phyloP scores from a whole-genome alignment of 345 rosid species.

The Ceriops tagal region DNA sequence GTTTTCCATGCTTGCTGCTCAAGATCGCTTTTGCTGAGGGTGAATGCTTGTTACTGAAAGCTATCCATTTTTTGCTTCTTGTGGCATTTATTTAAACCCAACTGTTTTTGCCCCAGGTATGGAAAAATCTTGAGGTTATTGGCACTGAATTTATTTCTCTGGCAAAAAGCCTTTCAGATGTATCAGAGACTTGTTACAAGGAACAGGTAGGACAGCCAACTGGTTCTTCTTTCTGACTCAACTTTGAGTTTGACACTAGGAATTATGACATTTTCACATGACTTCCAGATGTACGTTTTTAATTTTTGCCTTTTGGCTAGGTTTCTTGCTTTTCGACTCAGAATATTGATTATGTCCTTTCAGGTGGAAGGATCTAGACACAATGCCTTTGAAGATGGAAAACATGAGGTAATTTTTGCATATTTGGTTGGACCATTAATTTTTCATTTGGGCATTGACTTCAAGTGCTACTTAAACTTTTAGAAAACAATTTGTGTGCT shows the following conservation, averaged over 20 bases:
- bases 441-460: no score
- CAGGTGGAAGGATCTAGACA: slow-evolving; percentile 29
- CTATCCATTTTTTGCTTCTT: background rate
- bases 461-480: no score
- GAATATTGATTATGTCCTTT: background rate
- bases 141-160: slow-evolving; percentile 71
- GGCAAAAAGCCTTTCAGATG: slow-evolving; percentile 57
- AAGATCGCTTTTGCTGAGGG: background rate
- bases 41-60: slow-evolving; percentile 1
- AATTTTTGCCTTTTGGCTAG: background rate
- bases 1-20: background rate
- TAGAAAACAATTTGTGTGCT: no score
- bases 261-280: background rate
- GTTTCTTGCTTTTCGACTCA: background rate
- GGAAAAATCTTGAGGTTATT: slow-evolving; percentile 49
- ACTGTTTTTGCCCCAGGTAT: slow-evolving; percentile 4
- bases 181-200: slow-evolving; percentile 44
- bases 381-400: slow-evolving; percentile 22
- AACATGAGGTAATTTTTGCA: slow-evolving; percentile 30
- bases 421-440: background rate
- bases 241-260: background rate
- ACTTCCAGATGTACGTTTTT: background rate
- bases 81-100: background rate
- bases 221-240: background rate
- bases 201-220: slow-evolving; percentile 48